Percentiles rank a stretch among this genome's conserved stretches.
Evolutionary conservation across 805 yeast species (phyloP).

Genomic region (Zygosaccharomyces rouxii): DNA sequence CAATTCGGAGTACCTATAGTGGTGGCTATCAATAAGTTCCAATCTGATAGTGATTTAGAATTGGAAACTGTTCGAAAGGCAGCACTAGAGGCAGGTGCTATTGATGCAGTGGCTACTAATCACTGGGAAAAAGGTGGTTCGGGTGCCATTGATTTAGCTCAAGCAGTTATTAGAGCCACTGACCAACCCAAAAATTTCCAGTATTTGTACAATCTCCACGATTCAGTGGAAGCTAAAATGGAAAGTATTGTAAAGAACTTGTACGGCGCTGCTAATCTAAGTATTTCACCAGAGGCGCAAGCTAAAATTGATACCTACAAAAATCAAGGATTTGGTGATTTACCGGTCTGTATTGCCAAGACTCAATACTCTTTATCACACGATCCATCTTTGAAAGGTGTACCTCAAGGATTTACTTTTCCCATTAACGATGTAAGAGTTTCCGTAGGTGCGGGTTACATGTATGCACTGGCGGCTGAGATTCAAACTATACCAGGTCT

Average conservation of each 20-base stretch:
- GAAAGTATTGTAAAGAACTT: conserved; percentile 73
- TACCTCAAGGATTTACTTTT: conserved; percentile 87
- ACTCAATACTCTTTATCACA: conserved; percentile 95
- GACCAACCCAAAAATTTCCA: conserved; percentile 46
- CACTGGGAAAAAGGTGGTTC: conserved; percentile 96
- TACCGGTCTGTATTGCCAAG: conserved; percentile 96
- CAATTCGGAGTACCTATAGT: conserved; percentile 87
- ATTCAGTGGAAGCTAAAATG: conserved; percentile 75
- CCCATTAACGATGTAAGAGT: conserved; percentile 94
- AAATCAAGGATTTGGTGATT: conserved; percentile 79
- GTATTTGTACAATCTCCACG: conserved; percentile 65
- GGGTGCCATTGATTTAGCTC: conserved; percentile 82
- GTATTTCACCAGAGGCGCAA: conserved; percentile 75
- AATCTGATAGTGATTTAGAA: conserved; percentile 76
- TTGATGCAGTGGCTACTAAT: conserved; percentile 81
- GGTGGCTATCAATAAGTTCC: conserved; percentile 88
- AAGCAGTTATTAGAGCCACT: conserved; percentile 74
- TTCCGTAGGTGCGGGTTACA: conserved; percentile 93
- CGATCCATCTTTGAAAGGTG: conserved; percentile 90
- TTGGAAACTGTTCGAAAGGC: conserved; percentile 73
- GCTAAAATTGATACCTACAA: conserved; percentile 78
- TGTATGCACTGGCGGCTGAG: conserved; percentile 94
- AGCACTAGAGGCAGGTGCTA: conserved; percentile 87
- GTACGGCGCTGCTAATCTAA: conserved; percentile 90
- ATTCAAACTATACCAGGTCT: conserved; percentile 97